phyloP scores from a whole-genome alignment of 2,329 filamentous ascomycete species.

The Cladosporium halotolerans region DNA sequence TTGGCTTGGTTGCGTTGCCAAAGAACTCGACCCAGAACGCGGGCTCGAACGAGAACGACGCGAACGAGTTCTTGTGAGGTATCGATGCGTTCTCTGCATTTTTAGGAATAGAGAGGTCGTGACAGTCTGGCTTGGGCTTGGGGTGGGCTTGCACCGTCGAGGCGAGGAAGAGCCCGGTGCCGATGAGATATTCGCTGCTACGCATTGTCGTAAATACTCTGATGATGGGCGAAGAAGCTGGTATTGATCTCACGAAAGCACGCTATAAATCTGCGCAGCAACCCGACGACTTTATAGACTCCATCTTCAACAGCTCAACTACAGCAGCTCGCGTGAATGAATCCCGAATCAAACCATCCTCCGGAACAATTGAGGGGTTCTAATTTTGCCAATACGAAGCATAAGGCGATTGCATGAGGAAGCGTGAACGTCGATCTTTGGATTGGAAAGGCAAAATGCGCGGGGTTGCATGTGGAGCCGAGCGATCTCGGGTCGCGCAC shows the following conservation, averaged over 20 bases:
- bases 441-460: slow-evolving; percentile 3
- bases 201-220: neutral
- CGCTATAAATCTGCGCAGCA: too few species aligned
- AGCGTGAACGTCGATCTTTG: slow-evolving; percentile 1
- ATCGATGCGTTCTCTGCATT: slow-evolving; percentile 22
- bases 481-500: neutral
- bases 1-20: slow-evolving; percentile 22
- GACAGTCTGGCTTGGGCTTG: neutral
- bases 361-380: slow-evolving; percentile 10
- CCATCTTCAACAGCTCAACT: too few species aligned
- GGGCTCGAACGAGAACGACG: slow-evolving; percentile 27
- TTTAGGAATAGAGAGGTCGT: slow-evolving; percentile 13
- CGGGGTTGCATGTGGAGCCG: slow-evolving; percentile 1
- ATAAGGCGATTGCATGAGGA: neutral
- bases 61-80: slow-evolving; percentile 21
- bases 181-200: neutral
- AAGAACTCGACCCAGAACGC: slow-evolving; percentile 30
- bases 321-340: slow-evolving; percentile 3
- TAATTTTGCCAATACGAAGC: neutral
- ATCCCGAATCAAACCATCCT: slow-evolving; percentile 3
- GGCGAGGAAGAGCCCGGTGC: neutral
- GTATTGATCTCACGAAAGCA: too few species aligned
- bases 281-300: too few species aligned
- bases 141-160: slow-evolving; percentile 1
- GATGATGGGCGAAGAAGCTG: too few species aligned